Conservation (phyloP, 2,329 filamentous ascomycete species). For the Alternaria incomplexa region DNA sequence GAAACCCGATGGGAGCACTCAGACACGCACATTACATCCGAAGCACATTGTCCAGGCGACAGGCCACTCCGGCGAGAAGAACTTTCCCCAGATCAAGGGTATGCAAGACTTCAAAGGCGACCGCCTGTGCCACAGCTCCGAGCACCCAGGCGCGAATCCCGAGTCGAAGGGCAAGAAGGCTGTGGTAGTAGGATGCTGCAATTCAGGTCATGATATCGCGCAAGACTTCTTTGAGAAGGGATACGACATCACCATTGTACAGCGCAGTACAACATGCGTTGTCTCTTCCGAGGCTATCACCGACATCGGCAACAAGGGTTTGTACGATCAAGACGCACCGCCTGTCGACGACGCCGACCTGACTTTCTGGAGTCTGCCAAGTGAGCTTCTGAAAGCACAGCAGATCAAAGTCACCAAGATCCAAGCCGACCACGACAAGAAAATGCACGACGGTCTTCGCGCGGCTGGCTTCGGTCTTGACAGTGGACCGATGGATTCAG, state of each 20-base stretch:
- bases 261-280: constrained; percentile 52
- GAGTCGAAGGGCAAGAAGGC: constrained; percentile 50
- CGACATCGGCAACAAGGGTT: constrained; percentile 37
- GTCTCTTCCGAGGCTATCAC: constrained; percentile 34
- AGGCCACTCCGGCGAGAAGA: constrained; percentile 41
- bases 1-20: constrained; percentile 24
- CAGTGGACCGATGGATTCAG: constrained; percentile 33
- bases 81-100: constrained; percentile 37
- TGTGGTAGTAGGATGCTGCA: constrained; percentile 56
- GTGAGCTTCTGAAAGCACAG: constrained; percentile 39
- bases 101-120: constrained; percentile 48
- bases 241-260: constrained; percentile 55
- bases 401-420: constrained; percentile 33
- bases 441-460: constrained; percentile 51
- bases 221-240: constrained; percentile 55
- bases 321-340: constrained; percentile 37
- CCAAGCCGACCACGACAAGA: constrained; percentile 41
- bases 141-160: constrained; percentile 40
- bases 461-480: constrained; percentile 53
- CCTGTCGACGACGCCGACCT: constrained; percentile 39
- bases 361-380: constrained; percentile 43
- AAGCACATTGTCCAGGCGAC: constrained; percentile 40
- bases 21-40: constrained; percentile 36
- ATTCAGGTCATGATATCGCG: constrained; percentile 58
- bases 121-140: constrained; percentile 39